Evolutionary conservation across 345 rosid species (phyloP), one percentile per base, ranked within the genome.

Genomic region (Hibiscus trionum): DNA sequence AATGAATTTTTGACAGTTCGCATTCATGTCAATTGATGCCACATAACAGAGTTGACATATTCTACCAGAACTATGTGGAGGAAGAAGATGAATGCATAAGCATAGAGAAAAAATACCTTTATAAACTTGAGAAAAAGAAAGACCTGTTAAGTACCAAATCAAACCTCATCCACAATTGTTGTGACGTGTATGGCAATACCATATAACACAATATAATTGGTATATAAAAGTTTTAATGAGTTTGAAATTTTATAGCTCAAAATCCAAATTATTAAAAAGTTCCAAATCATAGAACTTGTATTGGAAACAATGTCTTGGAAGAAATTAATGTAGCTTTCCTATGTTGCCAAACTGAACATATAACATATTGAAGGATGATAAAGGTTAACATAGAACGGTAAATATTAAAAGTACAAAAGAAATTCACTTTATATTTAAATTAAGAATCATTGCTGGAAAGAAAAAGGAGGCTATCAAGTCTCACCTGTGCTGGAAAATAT

Each of bases 401-500:
- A 24, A 19, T 16, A 19, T 16, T 42, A 37, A 50, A 61, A 50
- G 37, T 15, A 12, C 15, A 3, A 27, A 52, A 67, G 10, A 15
- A 16, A 49, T 49, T 49, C 42, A 67, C 6, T 47, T 5, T 52
- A 26, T 42, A 35, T 60, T 59, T 68, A 31, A 7, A 37, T 49
- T 37, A 61, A 61, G 68, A 72, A 24, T 33, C 65, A 37, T 64
- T 19, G 57, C 44, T 19, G 35, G 35, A 44, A 16, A 19, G 11
- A 69, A 42, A 39, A 72, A 39, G 49, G 4, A 19, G 7, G 24
- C 73, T 24, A 26, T 31, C 17, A n/a, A 61, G 35, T 31, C 83
- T 85, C 70, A 95, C 99, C 99, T 95, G 78, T 88, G 99, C 82
- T 95, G 99, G 83, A 95, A 95, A 69, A 95, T 78, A 80, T 95